Evolutionary conservation across 345 rosid species (phyloP).

Genomic region (Syzygium oleosum): DNA sequence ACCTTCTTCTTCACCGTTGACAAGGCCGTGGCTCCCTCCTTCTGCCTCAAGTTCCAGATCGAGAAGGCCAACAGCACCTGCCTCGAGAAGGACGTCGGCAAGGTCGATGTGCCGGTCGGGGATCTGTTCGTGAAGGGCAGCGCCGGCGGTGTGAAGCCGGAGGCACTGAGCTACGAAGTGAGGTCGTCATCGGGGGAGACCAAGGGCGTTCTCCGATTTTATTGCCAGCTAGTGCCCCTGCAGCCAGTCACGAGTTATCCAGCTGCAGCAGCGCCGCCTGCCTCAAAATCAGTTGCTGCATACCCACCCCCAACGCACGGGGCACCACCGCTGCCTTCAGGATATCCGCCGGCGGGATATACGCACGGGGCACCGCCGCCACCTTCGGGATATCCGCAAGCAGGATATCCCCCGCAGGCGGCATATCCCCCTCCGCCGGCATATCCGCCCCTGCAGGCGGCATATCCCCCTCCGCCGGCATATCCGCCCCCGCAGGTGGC

Average conservation of each 20-base stretch:
- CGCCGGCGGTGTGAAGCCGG: conserved; percentile 5
- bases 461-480: too few relatives aligned
- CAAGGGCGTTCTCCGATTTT: conserved; percentile 26
- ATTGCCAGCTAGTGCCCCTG: conserved; percentile 18
- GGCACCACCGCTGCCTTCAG: not conserved
- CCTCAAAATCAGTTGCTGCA: not conserved
- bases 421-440: too few relatives aligned
- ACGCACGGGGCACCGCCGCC: too few relatives aligned
- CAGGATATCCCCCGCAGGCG: too few relatives aligned
- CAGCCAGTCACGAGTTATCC: conserved; percentile 34
- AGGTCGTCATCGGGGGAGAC: conserved; percentile 11
- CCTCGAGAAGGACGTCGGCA: conserved; percentile 33
- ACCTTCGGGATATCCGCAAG: too few relatives aligned
- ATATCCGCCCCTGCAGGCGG: too few relatives aligned
- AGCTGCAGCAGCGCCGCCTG: conserved; percentile 6
- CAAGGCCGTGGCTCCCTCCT: conserved; percentile 24
- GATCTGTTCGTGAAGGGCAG: conserved; percentile 21
- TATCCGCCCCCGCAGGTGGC: too few relatives aligned
- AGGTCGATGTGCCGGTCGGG: conserved; percentile 42
- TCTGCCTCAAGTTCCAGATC: conserved; percentile 30
- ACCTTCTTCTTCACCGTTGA: conserved; percentile 42
- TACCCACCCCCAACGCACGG: conserved; percentile 1
- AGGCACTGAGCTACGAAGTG: conserved; percentile 2
- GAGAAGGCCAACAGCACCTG: conserved; percentile 31
- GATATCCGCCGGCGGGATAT: too few relatives aligned